Percentiles rank a stretch among this genome's conserved stretches.
Conservation (phyloP, 306 rosid genomes). For the Begonia loranthoides region DNA sequence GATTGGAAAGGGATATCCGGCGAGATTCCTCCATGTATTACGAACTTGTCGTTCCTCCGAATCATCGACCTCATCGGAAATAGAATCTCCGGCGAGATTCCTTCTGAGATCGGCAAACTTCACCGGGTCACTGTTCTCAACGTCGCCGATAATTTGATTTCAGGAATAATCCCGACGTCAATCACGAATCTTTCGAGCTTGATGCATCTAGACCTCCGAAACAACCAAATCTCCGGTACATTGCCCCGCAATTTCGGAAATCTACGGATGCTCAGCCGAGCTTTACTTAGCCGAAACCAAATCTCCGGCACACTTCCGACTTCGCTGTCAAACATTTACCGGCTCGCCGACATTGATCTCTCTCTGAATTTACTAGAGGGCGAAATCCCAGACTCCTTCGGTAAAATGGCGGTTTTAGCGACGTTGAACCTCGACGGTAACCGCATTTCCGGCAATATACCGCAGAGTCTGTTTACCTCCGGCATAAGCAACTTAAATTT, state of each 20-base stretch:
- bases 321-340: conserved; percentile 49
- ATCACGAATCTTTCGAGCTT: conserved; percentile 29
- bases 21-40: conserved; percentile 61
- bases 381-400: conserved; percentile 40
- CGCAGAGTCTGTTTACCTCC: conserved; percentile 38
- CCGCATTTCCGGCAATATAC: conserved; percentile 39
- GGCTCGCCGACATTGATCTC: conserved; percentile 78
- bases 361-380: conserved; percentile 54
- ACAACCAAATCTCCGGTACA: conserved; percentile 51
- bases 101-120: conserved; percentile 48
- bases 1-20: conserved; percentile 97
- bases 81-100: conserved; percentile 42
- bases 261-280: conserved; percentile 71
- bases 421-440: conserved; percentile 63
- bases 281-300: conserved; percentile 55
- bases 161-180: conserved; percentile 55
- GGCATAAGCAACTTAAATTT: conserved; percentile 54
- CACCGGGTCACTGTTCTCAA: conserved; percentile 55
- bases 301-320: conserved; percentile 45
- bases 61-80: conserved; percentile 82
- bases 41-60: conserved; percentile 58
- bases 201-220: conserved; percentile 81
- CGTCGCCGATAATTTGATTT: conserved; percentile 62
- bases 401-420: conserved; percentile 69
- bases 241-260: conserved; percentile 34